Evolutionary conservation across 2,329 filamentous ascomycete genomes (phyloP).

Genomic region (Sclerotinia trifoliorum): DNA sequence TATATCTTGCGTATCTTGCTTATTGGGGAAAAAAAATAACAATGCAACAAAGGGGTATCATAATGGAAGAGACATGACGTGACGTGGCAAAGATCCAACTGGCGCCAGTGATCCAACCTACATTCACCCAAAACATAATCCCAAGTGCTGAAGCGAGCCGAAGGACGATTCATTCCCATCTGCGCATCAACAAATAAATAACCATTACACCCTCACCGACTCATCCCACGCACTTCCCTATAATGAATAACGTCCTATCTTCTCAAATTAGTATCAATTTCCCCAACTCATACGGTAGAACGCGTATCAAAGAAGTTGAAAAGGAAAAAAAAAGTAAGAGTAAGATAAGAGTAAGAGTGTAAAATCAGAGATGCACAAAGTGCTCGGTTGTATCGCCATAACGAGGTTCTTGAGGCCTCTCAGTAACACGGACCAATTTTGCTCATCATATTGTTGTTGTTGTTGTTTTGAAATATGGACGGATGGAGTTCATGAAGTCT

Average conservation of each 20-base stretch:
- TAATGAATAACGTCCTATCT: background rate
- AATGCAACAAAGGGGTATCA: no score
- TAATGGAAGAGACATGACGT: no score
- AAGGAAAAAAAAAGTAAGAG: background rate
- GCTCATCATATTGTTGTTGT: slow-evolving; percentile 13
- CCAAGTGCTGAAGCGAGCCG: background rate
- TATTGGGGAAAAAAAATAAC: no score
- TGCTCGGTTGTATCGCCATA: slow-evolving; percentile 19
- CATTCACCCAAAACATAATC: no score
- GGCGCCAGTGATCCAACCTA: no score
- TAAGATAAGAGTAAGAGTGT: no score
- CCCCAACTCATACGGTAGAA: background rate
- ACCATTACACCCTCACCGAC: background rate
- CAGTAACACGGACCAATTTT: slow-evolving; percentile 21
- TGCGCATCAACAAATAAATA: rapidly evolving
- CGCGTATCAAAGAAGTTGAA: background rate
- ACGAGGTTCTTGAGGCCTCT: slow-evolving; percentile 21
- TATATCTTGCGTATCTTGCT: no score
- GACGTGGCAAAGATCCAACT: no score
- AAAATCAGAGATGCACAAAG: slow-evolving; percentile 16
- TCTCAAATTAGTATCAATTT: background rate
- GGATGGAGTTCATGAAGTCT: background rate
- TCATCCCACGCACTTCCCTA: background rate
- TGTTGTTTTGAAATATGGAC: background rate
- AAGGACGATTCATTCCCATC: background rate